phyloP scores from a whole-genome alignment of 768 basidiomycete species.

The Roridomyces roridus region DNA sequence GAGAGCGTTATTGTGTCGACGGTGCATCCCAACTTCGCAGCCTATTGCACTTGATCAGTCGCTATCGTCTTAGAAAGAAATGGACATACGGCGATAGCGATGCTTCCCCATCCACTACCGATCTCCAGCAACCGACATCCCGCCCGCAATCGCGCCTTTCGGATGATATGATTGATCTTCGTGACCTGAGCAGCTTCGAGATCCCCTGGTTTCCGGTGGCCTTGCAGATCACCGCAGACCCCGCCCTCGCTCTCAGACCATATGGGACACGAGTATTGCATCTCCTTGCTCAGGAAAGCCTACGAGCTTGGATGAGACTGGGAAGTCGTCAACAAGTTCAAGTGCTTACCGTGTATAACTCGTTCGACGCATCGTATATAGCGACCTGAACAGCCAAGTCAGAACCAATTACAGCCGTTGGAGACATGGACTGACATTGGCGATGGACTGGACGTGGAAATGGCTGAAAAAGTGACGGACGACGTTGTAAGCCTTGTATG shows the following conservation, averaged over 20 bases:
- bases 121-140: slow-evolving; percentile 55
- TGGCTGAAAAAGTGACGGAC: slow-evolving; percentile 36
- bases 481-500: slow-evolving; percentile 23
- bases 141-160: slow-evolving; percentile 45
- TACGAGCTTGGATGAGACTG: slow-evolving; percentile 21
- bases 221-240: slow-evolving; percentile 47
- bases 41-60: slow-evolving; percentile 1
- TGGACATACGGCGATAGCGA: slow-evolving; percentile 40
- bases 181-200: slow-evolving; percentile 44
- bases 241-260: slow-evolving; percentile 64
- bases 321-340: neutral
- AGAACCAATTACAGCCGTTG: slow-evolving; percentile 29
- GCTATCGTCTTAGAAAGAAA: too few relatives aligned
- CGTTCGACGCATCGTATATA: slow-evolving; percentile 71
- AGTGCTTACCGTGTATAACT: slow-evolving; percentile 53
- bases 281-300: slow-evolving; percentile 63
- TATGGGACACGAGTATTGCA: slow-evolving; percentile 73
- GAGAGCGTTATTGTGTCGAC: slow-evolving; percentile 64
- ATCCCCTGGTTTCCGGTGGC: slow-evolving; percentile 32
- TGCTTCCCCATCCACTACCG: slow-evolving; percentile 55
- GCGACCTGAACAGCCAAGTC: slow-evolving; percentile 34
- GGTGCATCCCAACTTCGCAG: slow-evolving; percentile 34
- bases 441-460: slow-evolving; percentile 51
- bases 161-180: slow-evolving; percentile 49
- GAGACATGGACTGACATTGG: slow-evolving; percentile 46